phyloP scores from a whole-genome alignment of 148 eudicot species.

The Chenopodium album region DNA sequence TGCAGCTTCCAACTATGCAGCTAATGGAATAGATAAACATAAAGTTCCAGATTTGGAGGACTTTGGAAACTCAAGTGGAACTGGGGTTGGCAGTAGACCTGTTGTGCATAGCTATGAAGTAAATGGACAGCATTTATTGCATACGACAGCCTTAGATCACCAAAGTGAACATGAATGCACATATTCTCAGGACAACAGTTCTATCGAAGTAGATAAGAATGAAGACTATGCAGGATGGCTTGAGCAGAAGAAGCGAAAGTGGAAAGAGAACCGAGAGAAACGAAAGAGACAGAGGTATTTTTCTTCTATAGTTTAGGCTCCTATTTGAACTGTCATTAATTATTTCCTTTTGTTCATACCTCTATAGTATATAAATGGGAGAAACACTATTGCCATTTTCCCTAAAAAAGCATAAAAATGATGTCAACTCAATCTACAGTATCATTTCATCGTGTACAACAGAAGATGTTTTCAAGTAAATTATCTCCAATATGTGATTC shows the following conservation, averaged over 20 bases:
- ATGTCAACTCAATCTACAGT: background rate
- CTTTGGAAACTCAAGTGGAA: slow-evolving; percentile 49
- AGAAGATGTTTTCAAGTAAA: background rate
- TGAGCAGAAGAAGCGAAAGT: slow-evolving; percentile 80
- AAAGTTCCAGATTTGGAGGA: slow-evolving; percentile 76
- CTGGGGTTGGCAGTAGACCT: slow-evolving; percentile 49
- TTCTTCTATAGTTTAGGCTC: background rate
- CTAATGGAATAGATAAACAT: slow-evolving; percentile 33
- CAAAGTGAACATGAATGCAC: slow-evolving; percentile 27
- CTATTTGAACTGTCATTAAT: background rate
- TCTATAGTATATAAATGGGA: background rate
- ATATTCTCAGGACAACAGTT: slow-evolving; percentile 32
- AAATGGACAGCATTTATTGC: slow-evolving; percentile 33
- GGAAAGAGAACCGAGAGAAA: slow-evolving; percentile 78
- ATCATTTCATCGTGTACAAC: background rate
- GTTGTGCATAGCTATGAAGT: slow-evolving; percentile 62
- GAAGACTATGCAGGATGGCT: slow-evolving; percentile 93
- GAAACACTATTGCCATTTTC: background rate
- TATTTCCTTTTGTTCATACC: slow-evolving; percentile 1
- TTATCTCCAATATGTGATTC: background rate
- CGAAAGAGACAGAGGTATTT: slow-evolving; percentile 76
- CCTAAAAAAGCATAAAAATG: background rate
- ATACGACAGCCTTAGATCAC: slow-evolving; percentile 32
- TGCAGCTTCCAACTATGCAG: slow-evolving; percentile 28
- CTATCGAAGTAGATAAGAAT: slow-evolving; percentile 51